phyloP scores from a whole-genome alignment of 2,329 filamentous ascomycete genomes.

The Arthrobotrys sinensis region DNA sequence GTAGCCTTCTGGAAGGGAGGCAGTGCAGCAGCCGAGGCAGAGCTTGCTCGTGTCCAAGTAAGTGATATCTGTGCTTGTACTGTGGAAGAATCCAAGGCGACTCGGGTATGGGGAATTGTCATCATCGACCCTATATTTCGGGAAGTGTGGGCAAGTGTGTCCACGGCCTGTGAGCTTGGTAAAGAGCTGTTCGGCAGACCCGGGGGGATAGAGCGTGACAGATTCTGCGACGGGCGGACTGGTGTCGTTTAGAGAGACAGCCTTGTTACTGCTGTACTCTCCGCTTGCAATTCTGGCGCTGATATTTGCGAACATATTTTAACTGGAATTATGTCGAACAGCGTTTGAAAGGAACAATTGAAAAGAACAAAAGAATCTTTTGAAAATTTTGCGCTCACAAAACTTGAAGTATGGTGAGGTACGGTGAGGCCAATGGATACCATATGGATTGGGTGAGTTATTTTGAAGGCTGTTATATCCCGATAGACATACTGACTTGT shows the following conservation, averaged over 20 bases:
- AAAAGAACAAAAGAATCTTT: neutral
- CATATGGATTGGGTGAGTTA: too few species aligned
- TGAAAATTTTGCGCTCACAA: too few species aligned
- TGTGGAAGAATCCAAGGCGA: slow-evolving; percentile 25
- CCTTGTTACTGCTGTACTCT: neutral
- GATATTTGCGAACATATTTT: slow-evolving; percentile 12
- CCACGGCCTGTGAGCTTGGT: slow-evolving; percentile 20
- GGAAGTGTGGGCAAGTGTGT: slow-evolving; percentile 22
- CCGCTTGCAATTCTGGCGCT: neutral
- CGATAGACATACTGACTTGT: too few species aligned
- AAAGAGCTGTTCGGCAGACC: slow-evolving; percentile 18
- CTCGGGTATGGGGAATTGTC: slow-evolving; percentile 23
- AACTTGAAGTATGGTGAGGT: too few species aligned
- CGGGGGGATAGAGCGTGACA: neutral
- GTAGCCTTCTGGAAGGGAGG: slow-evolving; percentile 9
- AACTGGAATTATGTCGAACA: neutral
- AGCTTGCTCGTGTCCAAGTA: slow-evolving; percentile 33
- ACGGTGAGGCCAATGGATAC: too few species aligned
- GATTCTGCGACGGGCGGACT: neutral
- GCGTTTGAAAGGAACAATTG: neutral
- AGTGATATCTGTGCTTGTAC: slow-evolving; percentile 13
- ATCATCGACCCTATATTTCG: slow-evolving; percentile 17
- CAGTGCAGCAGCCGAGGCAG: slow-evolving; percentile 17
- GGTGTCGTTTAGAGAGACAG: neutral
- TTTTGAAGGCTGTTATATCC: too few species aligned